Evolutionary conservation across 495 filamentous ascomycete genomes (phyloP).

Genomic region (Coniosporium apollinis): DNA sequence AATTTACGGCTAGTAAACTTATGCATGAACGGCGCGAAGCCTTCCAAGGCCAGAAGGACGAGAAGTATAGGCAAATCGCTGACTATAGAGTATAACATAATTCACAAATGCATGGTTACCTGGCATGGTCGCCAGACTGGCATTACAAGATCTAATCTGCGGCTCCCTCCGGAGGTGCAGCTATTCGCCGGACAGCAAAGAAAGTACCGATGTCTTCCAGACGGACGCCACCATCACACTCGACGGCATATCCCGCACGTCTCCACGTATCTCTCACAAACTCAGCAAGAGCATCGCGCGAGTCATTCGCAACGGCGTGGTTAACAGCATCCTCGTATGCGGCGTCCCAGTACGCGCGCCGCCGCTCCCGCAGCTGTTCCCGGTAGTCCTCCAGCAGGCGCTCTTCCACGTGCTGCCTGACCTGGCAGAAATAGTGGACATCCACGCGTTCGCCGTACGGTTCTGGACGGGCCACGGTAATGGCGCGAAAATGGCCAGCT

Average conservation of each 20-base stretch:
- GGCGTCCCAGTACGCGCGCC: background rate
- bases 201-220: background rate
- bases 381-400: background rate
- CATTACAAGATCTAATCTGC: too few species aligned
- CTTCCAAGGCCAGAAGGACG: too few species aligned
- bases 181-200: background rate
- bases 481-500: background rate
- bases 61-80: too few species aligned
- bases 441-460: background rate
- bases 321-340: background rate
- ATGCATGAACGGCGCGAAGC: too few species aligned
- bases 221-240: background rate
- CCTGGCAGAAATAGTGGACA: background rate
- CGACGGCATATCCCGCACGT: background rate
- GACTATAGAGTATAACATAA: too few species aligned
- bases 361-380: background rate
- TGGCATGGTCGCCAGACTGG: too few species aligned
- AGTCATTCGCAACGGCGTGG: background rate
- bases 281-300: background rate
- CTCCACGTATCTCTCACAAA: background rate
- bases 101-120: too few species aligned
- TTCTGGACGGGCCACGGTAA: background rate
- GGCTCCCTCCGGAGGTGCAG: background rate
- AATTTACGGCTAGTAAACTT: too few species aligned
- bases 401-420: background rate